Evolutionary conservation across 2,329 filamentous ascomycete genomes (phyloP).

Genomic region (Botryotinia globosa): DNA sequence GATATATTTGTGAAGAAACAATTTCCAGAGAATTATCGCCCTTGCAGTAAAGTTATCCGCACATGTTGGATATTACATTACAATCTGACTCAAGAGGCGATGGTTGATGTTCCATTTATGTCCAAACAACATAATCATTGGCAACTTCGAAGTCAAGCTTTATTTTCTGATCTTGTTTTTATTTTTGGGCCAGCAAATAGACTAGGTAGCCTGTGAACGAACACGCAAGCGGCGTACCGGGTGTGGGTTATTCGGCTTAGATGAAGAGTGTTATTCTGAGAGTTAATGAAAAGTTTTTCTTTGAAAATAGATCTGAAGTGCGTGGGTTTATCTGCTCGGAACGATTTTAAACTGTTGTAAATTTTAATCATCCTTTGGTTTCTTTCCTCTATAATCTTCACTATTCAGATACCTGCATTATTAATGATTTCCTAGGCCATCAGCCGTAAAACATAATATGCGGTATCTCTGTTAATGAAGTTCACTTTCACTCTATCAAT

Average conservation of each 20-base stretch:
- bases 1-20: neutral
- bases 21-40: neutral
- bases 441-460: neutral
- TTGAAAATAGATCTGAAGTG: neutral
- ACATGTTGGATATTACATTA: too few species aligned
- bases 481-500: neutral
- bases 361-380: neutral
- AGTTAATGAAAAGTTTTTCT: neutral
- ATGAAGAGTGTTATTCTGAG: neutral
- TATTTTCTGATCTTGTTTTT: neutral
- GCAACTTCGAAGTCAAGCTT: neutral
- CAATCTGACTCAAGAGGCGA: neutral
- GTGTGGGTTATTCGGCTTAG: neutral
- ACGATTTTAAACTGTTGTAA: neutral
- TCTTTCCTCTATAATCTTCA: too few species aligned
- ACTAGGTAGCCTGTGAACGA: neutral
- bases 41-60: neutral
- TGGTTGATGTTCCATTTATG: accelerated
- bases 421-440: too few species aligned
- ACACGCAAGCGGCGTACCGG: neutral
- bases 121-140: neutral
- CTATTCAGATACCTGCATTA: accelerated
- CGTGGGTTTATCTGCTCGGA: neutral
- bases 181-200: neutral
- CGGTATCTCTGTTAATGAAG: too few species aligned